Percentiles rank a stretch among this genome's conserved stretches.
Conservation (phyloP, 2,329 filamentous ascomycete species). For the Trichoderma guizhouense region DNA sequence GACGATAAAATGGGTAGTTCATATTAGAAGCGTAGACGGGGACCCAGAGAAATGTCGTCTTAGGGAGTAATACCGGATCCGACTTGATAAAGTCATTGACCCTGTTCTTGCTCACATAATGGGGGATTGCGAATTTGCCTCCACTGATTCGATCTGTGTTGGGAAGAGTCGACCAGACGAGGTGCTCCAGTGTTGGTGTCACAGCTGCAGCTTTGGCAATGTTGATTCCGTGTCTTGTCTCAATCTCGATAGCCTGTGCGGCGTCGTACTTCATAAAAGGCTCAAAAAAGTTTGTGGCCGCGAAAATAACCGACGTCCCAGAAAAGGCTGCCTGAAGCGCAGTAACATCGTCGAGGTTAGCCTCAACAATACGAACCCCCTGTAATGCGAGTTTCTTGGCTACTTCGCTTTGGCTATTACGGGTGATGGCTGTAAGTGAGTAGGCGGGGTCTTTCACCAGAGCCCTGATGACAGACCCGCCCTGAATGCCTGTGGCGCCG, state of each 20-base stretch:
- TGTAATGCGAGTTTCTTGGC: neutral
- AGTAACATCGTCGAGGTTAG: neutral
- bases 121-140: neutral
- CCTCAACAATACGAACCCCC: neutral
- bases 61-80: neutral
- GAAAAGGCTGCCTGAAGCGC: neutral
- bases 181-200: neutral
- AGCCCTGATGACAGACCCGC: neutral
- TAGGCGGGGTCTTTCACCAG: neutral
- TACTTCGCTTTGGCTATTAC: neutral
- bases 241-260: constrained; percentile 24
- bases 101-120: neutral
- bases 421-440: neutral
- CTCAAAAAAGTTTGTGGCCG: neutral
- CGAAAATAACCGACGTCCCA: neutral
- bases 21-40: neutral
- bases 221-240: neutral
- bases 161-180: neutral
- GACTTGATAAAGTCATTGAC: neutral
- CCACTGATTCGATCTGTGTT: neutral
- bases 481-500: neutral
- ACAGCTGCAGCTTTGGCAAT: neutral
- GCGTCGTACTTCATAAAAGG: neutral
- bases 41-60: neutral
- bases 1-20: neutral